phyloP scores from a whole-genome alignment of 257 asterid genomes.

The Solanum rostratum region DNA sequence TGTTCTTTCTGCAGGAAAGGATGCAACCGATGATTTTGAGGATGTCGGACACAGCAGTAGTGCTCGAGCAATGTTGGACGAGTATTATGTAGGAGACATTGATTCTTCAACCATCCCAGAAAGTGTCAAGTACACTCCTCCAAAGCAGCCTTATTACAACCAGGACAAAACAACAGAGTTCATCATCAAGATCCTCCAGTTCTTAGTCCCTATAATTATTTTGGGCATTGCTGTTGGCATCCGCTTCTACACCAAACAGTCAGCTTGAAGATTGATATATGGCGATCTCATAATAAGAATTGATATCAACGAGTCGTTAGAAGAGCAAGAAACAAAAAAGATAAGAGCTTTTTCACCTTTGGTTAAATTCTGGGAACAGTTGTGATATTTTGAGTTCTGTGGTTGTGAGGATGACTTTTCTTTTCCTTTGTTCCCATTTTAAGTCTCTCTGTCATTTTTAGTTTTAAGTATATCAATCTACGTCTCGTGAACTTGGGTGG shows the following conservation, averaged over 20 bases:
- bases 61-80: slow-evolving; percentile 44
- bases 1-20: slow-evolving; percentile 39
- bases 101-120: slow-evolving; percentile 37
- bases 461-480: background rate
- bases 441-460: background rate
- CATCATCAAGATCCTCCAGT: slow-evolving; percentile 59
- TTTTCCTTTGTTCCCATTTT: background rate
- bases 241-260: slow-evolving; percentile 54
- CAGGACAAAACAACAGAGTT: slow-evolving; percentile 54
- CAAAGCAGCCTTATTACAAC: slow-evolving; percentile 36
- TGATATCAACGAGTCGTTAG: background rate
- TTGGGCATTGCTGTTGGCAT: slow-evolving; percentile 59
- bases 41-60: slow-evolving; percentile 48
- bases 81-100: slow-evolving; percentile 36
- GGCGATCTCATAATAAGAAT: background rate
- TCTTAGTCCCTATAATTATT: slow-evolving; percentile 60
- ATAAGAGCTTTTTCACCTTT: background rate
- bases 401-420: background rate
- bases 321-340: background rate
- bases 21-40: slow-evolving; percentile 69
- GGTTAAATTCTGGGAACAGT: background rate
- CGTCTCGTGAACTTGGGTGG: background rate
- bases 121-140: slow-evolving; percentile 36
- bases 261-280: slow-evolving; percentile 23
- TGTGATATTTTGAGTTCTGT: background rate